These are phyloP conservation scores for Metarhizium rileyi DNA, from an alignment of 2,329 filamentous ascomycete species.

Conservation along the genomic window DNA sequence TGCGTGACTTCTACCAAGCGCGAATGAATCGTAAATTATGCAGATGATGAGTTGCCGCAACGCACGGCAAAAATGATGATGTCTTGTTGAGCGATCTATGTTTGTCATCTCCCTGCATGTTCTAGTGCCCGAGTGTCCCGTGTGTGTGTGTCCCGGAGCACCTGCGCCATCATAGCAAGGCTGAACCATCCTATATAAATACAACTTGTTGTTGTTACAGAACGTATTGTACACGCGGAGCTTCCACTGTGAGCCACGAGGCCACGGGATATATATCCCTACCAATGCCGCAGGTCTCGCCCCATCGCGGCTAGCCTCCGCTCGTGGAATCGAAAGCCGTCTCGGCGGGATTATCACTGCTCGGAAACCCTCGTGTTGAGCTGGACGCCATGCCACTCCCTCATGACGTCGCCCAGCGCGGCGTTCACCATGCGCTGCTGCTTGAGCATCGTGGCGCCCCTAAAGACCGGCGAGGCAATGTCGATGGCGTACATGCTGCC, in stretches of 20 bases:
- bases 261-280: too few relatives aligned
- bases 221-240: background rate
- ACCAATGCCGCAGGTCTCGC: too few relatives aligned
- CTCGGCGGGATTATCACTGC: slow-evolving; percentile 3
- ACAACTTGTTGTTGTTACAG: background rate
- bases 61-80: background rate
- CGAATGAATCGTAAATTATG: too few relatives aligned
- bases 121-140: too few relatives aligned
- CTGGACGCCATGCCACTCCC: slow-evolving; percentile 75
- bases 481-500: slow-evolving; percentile 83
- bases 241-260: too few relatives aligned
- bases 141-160: background rate
- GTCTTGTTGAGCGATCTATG: background rate
- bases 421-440: slow-evolving; percentile 76
- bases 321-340: too few relatives aligned
- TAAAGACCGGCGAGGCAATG: slow-evolving; percentile 61
- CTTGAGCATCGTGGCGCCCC: slow-evolving; percentile 62
- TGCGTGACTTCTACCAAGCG: too few relatives aligned
- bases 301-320: too few relatives aligned
- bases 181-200: background rate
- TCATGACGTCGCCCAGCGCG: slow-evolving; percentile 64
- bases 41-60: background rate
- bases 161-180: background rate
- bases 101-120: too few relatives aligned
- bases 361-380: slow-evolving; percentile 54